Evolutionary conservation across 2,329 filamentous ascomycete genomes (phyloP).

Genomic region (Geosmithia flava): DNA sequence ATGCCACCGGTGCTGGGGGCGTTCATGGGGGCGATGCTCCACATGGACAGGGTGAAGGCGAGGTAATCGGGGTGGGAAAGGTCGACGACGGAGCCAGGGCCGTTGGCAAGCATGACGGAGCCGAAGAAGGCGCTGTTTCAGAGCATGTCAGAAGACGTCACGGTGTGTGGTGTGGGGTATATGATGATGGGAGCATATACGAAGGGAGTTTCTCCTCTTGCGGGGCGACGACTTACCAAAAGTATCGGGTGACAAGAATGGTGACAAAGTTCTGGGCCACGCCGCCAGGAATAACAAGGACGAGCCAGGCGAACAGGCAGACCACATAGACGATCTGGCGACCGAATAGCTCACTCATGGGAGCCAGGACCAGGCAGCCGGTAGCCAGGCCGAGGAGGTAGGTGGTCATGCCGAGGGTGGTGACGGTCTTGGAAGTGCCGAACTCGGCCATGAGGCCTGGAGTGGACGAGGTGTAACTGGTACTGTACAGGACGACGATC

Average conservation of each 20-base stretch:
- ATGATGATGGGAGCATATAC: not conserved
- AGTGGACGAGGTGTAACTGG: slow-evolving; percentile 63
- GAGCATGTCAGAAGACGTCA: not conserved
- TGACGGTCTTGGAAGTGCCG: slow-evolving; percentile 41
- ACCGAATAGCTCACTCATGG: slow-evolving; percentile 60
- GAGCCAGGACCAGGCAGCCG: slow-evolving; percentile 62
- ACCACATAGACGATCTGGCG: slow-evolving; percentile 56
- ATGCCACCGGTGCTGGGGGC: slow-evolving; percentile 55
- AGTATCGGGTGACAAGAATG: slow-evolving; percentile 62
- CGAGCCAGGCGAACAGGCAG: slow-evolving; percentile 49
- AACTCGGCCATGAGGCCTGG: slow-evolving; percentile 59
- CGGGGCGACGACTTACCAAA: slow-evolving; percentile 55
- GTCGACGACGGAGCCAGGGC: slow-evolving; percentile 73
- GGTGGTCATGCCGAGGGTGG: slow-evolving; percentile 65
- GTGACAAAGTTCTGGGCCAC: slow-evolving; percentile 54
- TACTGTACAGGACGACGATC: slow-evolving; percentile 59
- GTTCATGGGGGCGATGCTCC: slow-evolving; percentile 76
- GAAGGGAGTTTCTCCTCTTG: not conserved
- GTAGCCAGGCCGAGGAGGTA: slow-evolving; percentile 65
- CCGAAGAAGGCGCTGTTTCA: slow-evolving; percentile 32
- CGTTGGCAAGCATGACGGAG: slow-evolving; percentile 71
- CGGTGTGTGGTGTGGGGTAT: not conserved
- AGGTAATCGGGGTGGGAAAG: slow-evolving; percentile 71
- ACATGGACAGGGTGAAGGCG: slow-evolving; percentile 72
- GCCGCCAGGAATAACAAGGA: slow-evolving; percentile 62